phyloP scores from a whole-genome alignment of 2,329 filamentous ascomycete species.

The Coniochaeta sp. region DNA sequence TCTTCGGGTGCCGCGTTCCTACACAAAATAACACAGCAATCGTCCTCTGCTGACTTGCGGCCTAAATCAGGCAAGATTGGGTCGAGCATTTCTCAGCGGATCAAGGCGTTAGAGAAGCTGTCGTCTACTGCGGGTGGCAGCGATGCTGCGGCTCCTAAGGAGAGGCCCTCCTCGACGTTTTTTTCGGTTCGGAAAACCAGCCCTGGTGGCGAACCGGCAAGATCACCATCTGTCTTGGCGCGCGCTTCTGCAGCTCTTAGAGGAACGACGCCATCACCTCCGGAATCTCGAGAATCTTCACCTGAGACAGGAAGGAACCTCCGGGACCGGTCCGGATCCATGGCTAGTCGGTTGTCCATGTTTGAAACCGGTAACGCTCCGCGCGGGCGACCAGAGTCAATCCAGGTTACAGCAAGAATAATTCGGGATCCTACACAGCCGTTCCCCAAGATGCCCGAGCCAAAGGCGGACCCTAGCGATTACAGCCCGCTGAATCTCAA shows the following conservation, averaged over 20 bases:
- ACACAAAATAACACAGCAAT: slow-evolving; percentile 46
- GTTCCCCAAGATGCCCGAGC: slow-evolving; percentile 31
- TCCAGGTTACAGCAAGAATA: slow-evolving; percentile 85
- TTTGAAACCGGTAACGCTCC: slow-evolving; percentile 40
- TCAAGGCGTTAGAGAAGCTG: slow-evolving; percentile 85
- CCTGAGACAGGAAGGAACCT: slow-evolving; percentile 30
- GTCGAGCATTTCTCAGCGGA: slow-evolving; percentile 86
- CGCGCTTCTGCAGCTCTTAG: slow-evolving; percentile 30
- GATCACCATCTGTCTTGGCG: slow-evolving; percentile 37
- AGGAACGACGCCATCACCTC: slow-evolving; percentile 25
- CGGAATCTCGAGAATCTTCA: slow-evolving; percentile 36
- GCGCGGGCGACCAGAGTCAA: slow-evolving; percentile 58
- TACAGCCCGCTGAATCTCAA: slow-evolving; percentile 43
- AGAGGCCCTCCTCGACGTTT: slow-evolving; percentile 45
- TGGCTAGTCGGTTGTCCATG: slow-evolving; percentile 47
- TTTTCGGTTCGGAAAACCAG: slow-evolving; percentile 47
- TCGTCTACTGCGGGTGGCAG: slow-evolving; percentile 32
- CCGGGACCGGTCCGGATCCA: slow-evolving; percentile 43
- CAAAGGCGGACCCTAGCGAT: slow-evolving; percentile 32
- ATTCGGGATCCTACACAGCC: slow-evolving; percentile 54
- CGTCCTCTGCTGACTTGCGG: slow-evolving; percentile 39
- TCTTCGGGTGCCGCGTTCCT: slow-evolving; percentile 50
- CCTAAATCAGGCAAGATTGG: slow-evolving; percentile 76
- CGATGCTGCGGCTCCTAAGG: slow-evolving; percentile 17
- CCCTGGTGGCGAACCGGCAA: slow-evolving; percentile 28